Percentiles rank a stretch among this genome's conserved stretches.
Evolutionary conservation across 164 flowering plant species (phyloP).

Genomic region (Annona squamosa): DNA sequence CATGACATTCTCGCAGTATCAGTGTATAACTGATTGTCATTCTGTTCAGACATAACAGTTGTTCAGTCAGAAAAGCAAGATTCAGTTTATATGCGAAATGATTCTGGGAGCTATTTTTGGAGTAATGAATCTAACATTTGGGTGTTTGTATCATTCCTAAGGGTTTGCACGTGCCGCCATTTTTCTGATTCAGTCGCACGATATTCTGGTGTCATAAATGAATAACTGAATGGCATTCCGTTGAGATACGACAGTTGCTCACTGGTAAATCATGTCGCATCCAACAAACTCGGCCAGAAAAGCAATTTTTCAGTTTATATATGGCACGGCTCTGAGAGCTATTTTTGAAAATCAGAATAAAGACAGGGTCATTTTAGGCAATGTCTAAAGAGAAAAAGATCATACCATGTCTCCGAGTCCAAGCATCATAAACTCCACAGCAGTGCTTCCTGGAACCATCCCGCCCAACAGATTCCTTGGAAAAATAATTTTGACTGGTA

Average conservation of each 20-base stretch:
- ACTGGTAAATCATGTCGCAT: neutral
- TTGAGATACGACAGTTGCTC: neutral
- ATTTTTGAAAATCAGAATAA: neutral
- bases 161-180: neutral
- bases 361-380: neutral
- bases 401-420: constrained; percentile 99
- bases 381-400: constrained; percentile 2
- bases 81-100: neutral
- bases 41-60: neutral
- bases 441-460: constrained; percentile 42
- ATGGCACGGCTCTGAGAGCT: neutral
- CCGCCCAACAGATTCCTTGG: constrained; percentile 82
- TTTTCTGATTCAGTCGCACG: neutral
- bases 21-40: neutral
- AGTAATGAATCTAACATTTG: neutral
- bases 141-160: neutral
- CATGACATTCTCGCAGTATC: neutral
- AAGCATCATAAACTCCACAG: constrained; percentile 87
- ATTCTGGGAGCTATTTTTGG: neutral
- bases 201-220: neutral
- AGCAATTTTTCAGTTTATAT: neutral
- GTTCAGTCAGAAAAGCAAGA: too few species aligned
- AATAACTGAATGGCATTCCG: neutral
- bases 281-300: neutral
- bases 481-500: constrained; percentile 89